Base-by-base conservation (phyloP, 352 stramenopile genomes). In the Hyaloperonospora brassicae region DNA sequence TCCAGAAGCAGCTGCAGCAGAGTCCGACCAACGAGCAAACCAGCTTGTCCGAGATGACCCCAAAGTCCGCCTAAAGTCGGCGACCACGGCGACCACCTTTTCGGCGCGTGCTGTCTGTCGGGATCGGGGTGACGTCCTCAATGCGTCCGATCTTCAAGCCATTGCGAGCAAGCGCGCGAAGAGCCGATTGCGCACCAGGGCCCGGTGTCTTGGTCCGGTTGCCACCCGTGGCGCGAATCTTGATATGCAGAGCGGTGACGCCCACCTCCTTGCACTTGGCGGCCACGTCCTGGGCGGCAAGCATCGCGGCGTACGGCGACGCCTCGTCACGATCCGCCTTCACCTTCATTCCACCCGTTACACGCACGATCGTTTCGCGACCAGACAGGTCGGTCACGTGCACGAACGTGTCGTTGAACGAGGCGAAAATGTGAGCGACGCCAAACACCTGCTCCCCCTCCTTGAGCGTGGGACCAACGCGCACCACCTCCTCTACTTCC, bases 271-370 rank as follows among this genome's bases (percentile, higher is more conserved):
- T 98, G 75, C 84, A 96, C 64, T 94, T 91, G 43, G 86, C 96
- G 39, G 96, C 97, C 45, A 98, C 96, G 70, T 99, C 97, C 82
- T 99, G 96, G 13, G 97, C 97, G 76, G 97, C 97, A 93, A 99
- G 93, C 97, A 99, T 99, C 49, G 97, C 97, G 62, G 97, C 97
- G 82, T 99, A 99, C 14, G 97, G 97, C 56, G 94, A 98, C 60
- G 96, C 96, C 82, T 99, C 97, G 70, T 99, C 97, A 76, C 97
- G 94, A 79, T 99, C 97, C 51, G 97, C 97, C 91, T 99, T 99
- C 51, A 99, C 97, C 84, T 99, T 99, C 97, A 99, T 99, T 59
- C 97, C 97, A 67, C 97, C 97, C 8, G 97, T 99, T 47, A 99
- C 96, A 76, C 97, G 96, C 60, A 98, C 93, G 72, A 99, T 94